Percentiles rank a stretch among this genome's conserved stretches.
Conservation (phyloP, 2,329 filamentous ascomycete genomes). For the Phaeosphaeriaceae sp. region DNA sequence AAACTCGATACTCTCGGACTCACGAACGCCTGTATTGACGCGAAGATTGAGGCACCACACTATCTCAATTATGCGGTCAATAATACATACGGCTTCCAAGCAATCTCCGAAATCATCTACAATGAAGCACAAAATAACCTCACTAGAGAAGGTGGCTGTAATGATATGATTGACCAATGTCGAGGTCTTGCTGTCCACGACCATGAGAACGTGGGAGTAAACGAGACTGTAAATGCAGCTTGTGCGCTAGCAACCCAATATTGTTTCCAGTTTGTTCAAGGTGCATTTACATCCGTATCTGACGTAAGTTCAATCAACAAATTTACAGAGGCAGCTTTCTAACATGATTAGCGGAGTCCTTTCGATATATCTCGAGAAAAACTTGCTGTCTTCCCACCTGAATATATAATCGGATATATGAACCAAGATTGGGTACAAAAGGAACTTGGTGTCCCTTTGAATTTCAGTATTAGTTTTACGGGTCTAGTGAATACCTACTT, state of each 20-base stretch:
- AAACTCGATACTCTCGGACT: slow-evolving; percentile 56
- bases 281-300: slow-evolving; percentile 26
- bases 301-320: slow-evolving; percentile 37
- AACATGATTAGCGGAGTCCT: slow-evolving; percentile 33
- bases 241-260: slow-evolving; percentile 60
- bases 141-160: slow-evolving; percentile 55
- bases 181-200: slow-evolving; percentile 54
- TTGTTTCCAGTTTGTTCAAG: slow-evolving; percentile 55
- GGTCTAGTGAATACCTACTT: slow-evolving; percentile 47
- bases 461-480: slow-evolving; percentile 35
- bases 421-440: slow-evolving; percentile 61
- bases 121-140: slow-evolving; percentile 41
- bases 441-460: slow-evolving; percentile 65
- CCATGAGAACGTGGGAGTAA: slow-evolving; percentile 46
- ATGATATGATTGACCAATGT: slow-evolving; percentile 58
- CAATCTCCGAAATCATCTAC: slow-evolving; percentile 53
- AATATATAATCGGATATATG: slow-evolving; percentile 23
- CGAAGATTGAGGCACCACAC: slow-evolving; percentile 54
- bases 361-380: slow-evolving; percentile 31
- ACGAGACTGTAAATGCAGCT: slow-evolving; percentile 47
- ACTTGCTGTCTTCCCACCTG: slow-evolving; percentile 7
- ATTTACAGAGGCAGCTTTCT: slow-evolving; percentile 8
- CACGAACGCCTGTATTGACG: slow-evolving; percentile 52
- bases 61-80: slow-evolving; percentile 60
- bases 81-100: slow-evolving; percentile 61